Evolutionary conservation across 768 basidiomycete genomes (phyloP).

Genomic region (Leccinum olivaceopallidum): DNA sequence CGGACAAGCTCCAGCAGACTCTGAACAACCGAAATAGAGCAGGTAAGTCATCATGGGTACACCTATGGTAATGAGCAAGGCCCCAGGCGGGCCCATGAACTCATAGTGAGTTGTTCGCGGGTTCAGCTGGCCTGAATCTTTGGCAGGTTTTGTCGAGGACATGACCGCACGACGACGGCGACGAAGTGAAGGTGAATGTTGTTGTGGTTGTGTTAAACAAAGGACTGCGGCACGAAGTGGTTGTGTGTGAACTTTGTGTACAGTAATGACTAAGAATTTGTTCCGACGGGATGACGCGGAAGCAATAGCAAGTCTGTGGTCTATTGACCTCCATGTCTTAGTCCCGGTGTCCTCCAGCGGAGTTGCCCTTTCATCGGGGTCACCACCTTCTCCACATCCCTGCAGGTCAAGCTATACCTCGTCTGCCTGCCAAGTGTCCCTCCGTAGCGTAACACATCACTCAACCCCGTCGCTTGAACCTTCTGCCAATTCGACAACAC

Average conservation of each 20-base stretch:
- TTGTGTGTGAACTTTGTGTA: constrained; percentile 10
- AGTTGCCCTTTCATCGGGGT: neutral
- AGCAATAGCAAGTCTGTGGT: neutral
- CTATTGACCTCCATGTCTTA: neutral
- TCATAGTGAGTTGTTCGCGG: constrained; percentile 75
- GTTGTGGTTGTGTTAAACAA: neutral
- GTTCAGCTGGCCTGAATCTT: constrained; percentile 47
- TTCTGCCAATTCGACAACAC: constrained; percentile 59
- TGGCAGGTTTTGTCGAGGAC: constrained; percentile 21
- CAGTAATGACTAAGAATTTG: neutral
- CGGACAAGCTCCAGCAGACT: constrained; percentile 67
- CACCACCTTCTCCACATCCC: constrained; percentile 70
- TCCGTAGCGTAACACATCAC: constrained; percentile 45
- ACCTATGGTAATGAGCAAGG: constrained; percentile 63
- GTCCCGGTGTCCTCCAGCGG: neutral
- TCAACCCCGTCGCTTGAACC: constrained; percentile 43
- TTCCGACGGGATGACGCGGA: neutral
- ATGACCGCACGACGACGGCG: constrained; percentile 8
- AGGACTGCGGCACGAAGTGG: neutral
- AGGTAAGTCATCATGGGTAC: constrained; percentile 74
- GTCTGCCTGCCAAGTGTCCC: constrained; percentile 54
- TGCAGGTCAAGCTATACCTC: constrained; percentile 83
- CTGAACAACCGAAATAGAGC: constrained; percentile 78
- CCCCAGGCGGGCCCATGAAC: constrained; percentile 81
- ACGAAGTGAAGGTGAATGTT: neutral